Evolutionary conservation across 1,284 basidiomycete species (phyloP), one percentile per base, ranked within the genome.

Genomic region (Austropuccinia psidii): DNA sequence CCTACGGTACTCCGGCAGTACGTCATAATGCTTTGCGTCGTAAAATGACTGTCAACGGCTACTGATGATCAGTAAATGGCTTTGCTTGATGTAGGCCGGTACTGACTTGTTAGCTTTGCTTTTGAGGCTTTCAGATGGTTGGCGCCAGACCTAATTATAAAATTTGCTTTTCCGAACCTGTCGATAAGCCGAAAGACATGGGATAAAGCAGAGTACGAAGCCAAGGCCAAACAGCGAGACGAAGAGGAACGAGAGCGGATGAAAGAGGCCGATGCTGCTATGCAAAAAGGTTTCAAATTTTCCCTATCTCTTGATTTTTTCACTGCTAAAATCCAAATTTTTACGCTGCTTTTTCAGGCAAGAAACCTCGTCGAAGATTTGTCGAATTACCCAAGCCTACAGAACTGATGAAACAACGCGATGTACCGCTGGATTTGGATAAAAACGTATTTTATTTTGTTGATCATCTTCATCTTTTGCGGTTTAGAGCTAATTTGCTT

Each of bases 381-480:
- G 77, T 87, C 60, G 87, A 90, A 76, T 81, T 92, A 0, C 92
- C 93, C 0, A 93, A 91, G 79, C 90, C 94, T 0, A 96, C 92
- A 0, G 87, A 94, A 78, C 85, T 90, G 68, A 89, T 94, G 87
- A 87, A 94, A 79, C 88, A 87, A 77, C 88, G 93, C 62, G 91
- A 91, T 66, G 83, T 82, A 5, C 85, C 89, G 45, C 84, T 97
- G 15, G 90, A 91, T 73, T 86, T 97, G 27, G 89, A 92, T 77
- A 94, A 93, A 84, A 94, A 95, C 81, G 67, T 70, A n/a, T n/a
- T 7, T 35, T 33, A 17, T 4, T 29, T 47, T 49, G 29, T 49
- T 31, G 4, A n/a, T 24, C 29, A 29, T 58, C 35, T 3, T 61
- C 39, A 2, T 13, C 4, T 39, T 43, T 41, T 57, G 17, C 21